Evolutionary conservation across 768 basidiomycete species (phyloP).

Genomic region (Panaeolus cyanescens): DNA sequence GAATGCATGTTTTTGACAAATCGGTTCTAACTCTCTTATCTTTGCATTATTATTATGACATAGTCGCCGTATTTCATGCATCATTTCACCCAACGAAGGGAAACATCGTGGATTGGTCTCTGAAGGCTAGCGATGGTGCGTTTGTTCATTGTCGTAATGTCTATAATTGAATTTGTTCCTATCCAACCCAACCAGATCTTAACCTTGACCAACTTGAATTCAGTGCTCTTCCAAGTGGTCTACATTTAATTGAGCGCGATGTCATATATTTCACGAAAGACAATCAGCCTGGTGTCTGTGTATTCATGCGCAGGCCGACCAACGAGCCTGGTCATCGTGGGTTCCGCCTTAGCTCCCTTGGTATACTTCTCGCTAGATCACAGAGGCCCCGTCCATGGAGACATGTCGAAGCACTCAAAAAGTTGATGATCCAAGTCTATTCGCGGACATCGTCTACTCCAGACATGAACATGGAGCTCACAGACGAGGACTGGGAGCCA

Average conservation of each 20-base stretch:
- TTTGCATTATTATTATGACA: neutral
- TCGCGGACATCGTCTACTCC: conserved; percentile 38
- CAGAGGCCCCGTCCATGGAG: conserved; percentile 73
- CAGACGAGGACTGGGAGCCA: conserved; percentile 63
- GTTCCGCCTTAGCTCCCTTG: conserved; percentile 77
- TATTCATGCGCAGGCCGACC: conserved; percentile 72
- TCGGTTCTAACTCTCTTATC: neutral
- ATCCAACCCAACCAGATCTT: conserved; percentile 44
- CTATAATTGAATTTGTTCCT: conserved; percentile 3
- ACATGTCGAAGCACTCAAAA: conserved; percentile 66
- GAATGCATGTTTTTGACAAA: neutral
- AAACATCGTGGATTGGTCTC: conserved; percentile 77
- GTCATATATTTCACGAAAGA: conserved; percentile 80
- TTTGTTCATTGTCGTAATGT: neutral
- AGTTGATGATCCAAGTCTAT: conserved; percentile 57
- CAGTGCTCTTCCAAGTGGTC: conserved; percentile 77
- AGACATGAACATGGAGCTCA: conserved; percentile 37
- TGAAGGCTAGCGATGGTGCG: conserved; percentile 70
- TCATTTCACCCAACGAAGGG: conserved; percentile 86
- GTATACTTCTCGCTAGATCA: conserved; percentile 69
- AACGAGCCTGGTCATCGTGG: conserved; percentile 75
- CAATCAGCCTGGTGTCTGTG: conserved; percentile 67
- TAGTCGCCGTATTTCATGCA: conserved; percentile 83
- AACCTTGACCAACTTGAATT: conserved; percentile 76
- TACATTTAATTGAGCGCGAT: conserved; percentile 79